Conservation (phyloP, 1,284 basidiomycete species). For the Macrocystidia cucumis region DNA sequence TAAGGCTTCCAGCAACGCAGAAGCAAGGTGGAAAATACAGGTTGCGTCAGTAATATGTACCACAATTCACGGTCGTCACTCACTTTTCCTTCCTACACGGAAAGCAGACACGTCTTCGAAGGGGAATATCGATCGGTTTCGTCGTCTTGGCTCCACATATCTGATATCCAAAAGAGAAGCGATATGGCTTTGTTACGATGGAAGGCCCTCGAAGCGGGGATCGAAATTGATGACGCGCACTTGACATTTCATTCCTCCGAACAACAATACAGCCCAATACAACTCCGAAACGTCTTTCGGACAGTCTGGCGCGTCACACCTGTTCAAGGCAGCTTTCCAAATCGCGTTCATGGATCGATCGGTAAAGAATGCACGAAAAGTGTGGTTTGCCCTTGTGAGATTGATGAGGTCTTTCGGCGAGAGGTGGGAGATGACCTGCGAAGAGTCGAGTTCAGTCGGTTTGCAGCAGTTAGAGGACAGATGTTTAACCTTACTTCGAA, state of each 20-base stretch:
- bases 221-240: constrained; percentile 15
- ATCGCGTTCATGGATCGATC: constrained; percentile 13
- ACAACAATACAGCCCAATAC: constrained; percentile 24
- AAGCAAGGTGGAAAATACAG: constrained; percentile 16
- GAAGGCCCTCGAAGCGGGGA: too few relatives aligned
- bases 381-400: constrained; percentile 20
- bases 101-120: constrained; percentile 22
- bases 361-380: constrained; percentile 18
- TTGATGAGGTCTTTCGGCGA: constrained; percentile 21
- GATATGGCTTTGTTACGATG: too few relatives aligned
- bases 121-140: constrained; percentile 20
- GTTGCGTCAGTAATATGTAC: neutral
- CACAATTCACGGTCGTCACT: constrained; percentile 1
- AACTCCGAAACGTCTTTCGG: constrained; percentile 22
- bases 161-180: too few relatives aligned
- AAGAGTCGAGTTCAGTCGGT: neutral
- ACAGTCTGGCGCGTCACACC: constrained; percentile 16
- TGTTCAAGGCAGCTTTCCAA: constrained; percentile 21
- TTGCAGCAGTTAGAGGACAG: neutral
- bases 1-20: too few relatives aligned
- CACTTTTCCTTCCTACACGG: constrained; percentile 23
- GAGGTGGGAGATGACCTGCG: constrained; percentile 19
- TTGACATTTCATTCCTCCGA: constrained; percentile 19
- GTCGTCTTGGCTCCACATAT: constrained; percentile 18
- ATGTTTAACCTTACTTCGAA: constrained; percentile 4